Base-by-base conservation (phyloP, 768 basidiomycete species). In the Candolleomyces eurysporus region DNA sequence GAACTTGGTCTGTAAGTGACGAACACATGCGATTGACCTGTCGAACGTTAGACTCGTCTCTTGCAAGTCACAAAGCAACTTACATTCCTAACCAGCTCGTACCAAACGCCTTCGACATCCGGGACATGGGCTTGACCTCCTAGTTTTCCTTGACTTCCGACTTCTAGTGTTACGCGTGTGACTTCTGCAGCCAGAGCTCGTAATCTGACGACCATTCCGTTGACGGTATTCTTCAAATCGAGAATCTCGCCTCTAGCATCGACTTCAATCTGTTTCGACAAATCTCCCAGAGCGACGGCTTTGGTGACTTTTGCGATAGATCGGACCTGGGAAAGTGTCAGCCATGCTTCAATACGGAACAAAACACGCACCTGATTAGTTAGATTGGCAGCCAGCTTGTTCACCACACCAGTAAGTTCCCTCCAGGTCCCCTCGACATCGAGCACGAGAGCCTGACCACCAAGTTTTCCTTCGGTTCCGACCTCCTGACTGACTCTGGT, bases 391-490 rank as follows among this genome's bases (percentile, higher is more conserved):
- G 89, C 89, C 65, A 92, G 74, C 70, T 90, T 89, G 76, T 92
- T 92, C 69, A 92, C 90, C 51, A 90, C 89, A 62, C 86, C 88
- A 0, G 91, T 93, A 59, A 92, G 75, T 72, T 93, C 89, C 48
- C 87, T 82, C 91, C 91, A 93, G n/a, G 90, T 91, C 30, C 94
- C 94, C 78, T 94, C 91, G 54, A 94, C 93, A 61, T 93, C 92
- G 30, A 91, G 73, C 17, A 96, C 94, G 61, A 89, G 79, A 22
- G 93, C 92, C 68, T 94, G 92, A 13, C 91, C 92, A 52, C 92
- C 92, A 57, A 94, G 79, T 84, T 91, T 91, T 2, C 85, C 86
- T 80, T 90, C 89, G 59, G 88, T 91, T 21, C 90, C 90, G 72
- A 96, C 94, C 71, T 92, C 90, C 71, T 89, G 88, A 66, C 83